phyloP scores from a whole-genome alignment of 176 grass and related monocot genomes.

The Phragmites australis region DNA sequence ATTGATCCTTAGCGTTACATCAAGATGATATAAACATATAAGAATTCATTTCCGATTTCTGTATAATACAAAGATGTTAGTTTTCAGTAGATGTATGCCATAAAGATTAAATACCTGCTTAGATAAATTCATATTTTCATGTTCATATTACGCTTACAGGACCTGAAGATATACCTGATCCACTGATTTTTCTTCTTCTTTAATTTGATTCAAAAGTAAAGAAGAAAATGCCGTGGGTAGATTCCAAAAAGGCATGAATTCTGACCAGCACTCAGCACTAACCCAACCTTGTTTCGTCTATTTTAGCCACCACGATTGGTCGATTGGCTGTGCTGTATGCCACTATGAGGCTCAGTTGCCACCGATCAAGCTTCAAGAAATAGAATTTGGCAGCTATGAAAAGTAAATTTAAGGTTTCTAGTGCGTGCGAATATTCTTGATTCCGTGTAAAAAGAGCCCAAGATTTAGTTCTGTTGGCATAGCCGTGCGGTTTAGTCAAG shows the following conservation, averaged over 20 bases:
- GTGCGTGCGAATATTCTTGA: background rate
- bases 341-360: conserved; percentile 3
- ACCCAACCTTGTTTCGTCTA: conserved; percentile 20
- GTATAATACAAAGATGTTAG: too few relatives aligned
- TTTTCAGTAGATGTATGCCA: background rate
- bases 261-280: conserved; percentile 10
- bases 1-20: too few relatives aligned
- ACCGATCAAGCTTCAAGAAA: background rate
- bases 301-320: background rate
- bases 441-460: background rate
- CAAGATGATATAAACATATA: too few relatives aligned
- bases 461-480: too few relatives aligned
- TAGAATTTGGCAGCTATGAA: background rate
- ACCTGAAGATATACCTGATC: conserved; percentile 27
- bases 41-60: too few relatives aligned
- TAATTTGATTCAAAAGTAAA: conserved; percentile 16
- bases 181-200: background rate
- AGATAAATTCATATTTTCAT: background rate
- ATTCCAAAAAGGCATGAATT: background rate
- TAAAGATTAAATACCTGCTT: background rate
- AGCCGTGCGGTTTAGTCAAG: too few relatives aligned
- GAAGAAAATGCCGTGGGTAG: background rate
- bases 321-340: conserved; percentile 21
- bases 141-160: background rate
- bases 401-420: background rate